Base-by-base conservation (phyloP, 148 eudicot species). In the Spergularia marina region DNA sequence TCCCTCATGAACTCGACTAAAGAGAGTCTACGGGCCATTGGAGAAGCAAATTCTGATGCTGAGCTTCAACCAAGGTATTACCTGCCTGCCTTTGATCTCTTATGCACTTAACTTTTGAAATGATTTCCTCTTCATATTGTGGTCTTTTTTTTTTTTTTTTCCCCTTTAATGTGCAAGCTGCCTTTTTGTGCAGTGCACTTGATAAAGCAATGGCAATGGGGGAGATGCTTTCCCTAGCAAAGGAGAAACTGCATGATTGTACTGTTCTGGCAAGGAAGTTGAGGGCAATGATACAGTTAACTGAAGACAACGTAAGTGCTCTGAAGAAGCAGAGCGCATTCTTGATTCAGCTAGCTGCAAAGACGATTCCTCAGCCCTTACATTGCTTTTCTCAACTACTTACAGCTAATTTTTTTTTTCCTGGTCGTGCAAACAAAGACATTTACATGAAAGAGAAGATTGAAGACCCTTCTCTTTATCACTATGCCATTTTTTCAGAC, bases 401-500 rank as follows among this genome's bases (percentile, higher is more conserved):
- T 55, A 83, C 89, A 64, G 90, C 98, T 66, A 91, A 92, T 59
- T 95, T 84, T 85, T 85, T 74, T 81, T 71, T 91, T 36, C 85
- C 81, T 71, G 87, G 85, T 58, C 85, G 79, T 83, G 84, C 83
- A 68, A 85, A 86, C 47, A 78, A 85, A 72, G 86, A 47, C 23
- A 80, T 82, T 83, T 83, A 82, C 53, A 75, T 79, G 78, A 86
- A 74, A 73, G 89, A 89, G 53, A 95, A 84, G 72, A 87, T 90
- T 21, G 99, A 90, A 77, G 91, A 95, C 77, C 88, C 91, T 36
- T 90, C 92, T 70, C 86, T 95, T 20, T 89, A 78, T 81, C 99
- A 95, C 86, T 95, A 95, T 76, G 97, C 99, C 49, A 90, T 95
- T 3, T 92, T 92, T 84, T 95, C 97, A 74, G 99, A 95, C 78